Percentiles rank a stretch among this genome's conserved stretches.
phyloP scores from a whole-genome alignment of 352 stramenopile species.

The Halophytophthora batemanensis region DNA sequence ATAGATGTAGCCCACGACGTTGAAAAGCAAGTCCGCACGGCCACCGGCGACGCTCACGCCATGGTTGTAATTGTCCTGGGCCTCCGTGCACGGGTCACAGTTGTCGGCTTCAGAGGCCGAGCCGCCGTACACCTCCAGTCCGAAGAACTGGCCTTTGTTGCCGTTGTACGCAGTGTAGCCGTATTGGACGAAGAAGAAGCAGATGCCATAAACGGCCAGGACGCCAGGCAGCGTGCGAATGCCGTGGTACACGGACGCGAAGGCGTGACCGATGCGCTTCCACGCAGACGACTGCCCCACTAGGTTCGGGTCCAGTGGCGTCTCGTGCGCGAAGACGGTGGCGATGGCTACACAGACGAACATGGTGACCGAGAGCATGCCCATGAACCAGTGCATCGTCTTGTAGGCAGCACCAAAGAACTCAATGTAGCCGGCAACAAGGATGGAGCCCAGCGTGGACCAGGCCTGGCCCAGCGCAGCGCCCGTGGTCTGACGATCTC shows the following conservation, averaged over 20 bases:
- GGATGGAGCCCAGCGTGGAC: slow-evolving; percentile 42
- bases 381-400: slow-evolving; percentile 48
- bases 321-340: slow-evolving; percentile 35
- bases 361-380: slow-evolving; percentile 48
- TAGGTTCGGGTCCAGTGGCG: slow-evolving; percentile 25
- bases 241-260: slow-evolving; percentile 36
- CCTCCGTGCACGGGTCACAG: slow-evolving; percentile 30
- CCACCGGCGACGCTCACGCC: slow-evolving; percentile 45
- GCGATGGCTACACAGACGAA: slow-evolving; percentile 32
- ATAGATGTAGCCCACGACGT: slow-evolving; percentile 42
- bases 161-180: slow-evolving; percentile 58
- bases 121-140: slow-evolving; percentile 44
- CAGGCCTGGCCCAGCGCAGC: slow-evolving; percentile 45
- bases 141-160: slow-evolving; percentile 63
- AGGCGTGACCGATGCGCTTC: slow-evolving; percentile 29
- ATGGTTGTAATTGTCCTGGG: slow-evolving; percentile 43
- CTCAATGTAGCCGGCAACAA: slow-evolving; percentile 58
- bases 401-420: slow-evolving; percentile 49
- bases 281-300: slow-evolving; percentile 18
- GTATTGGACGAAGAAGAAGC: slow-evolving; percentile 46
- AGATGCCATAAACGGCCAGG: slow-evolving; percentile 29
- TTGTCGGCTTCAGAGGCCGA: slow-evolving; percentile 29
- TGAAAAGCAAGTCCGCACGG: slow-evolving; percentile 38
- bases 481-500: slow-evolving; percentile 53
- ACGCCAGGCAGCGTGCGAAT: slow-evolving; percentile 30